phyloP scores from a whole-genome alignment of 805 yeast genomes.

The Candida namnaoensis region DNA sequence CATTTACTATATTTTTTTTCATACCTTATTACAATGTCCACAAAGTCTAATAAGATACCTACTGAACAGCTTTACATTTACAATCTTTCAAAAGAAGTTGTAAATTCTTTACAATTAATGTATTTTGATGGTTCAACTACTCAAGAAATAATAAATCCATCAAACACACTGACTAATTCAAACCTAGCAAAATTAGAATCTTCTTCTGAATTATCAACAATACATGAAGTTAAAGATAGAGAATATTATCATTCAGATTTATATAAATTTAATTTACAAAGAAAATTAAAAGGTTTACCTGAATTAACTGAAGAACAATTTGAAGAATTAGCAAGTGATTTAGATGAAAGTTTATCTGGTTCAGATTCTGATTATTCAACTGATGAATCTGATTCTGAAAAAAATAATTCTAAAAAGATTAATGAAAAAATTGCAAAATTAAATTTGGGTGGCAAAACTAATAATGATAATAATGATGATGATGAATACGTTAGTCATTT shows the following conservation, averaged over 20 bases:
- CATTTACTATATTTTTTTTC: too few relatives aligned
- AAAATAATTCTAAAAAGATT: constrained; percentile 16
- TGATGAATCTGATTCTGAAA: constrained; percentile 16
- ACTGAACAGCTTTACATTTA: constrained; percentile 39
- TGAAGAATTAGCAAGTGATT: constrained; percentile 40
- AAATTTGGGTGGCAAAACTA: constrained; percentile 9
- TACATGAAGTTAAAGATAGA: constrained; percentile 12
- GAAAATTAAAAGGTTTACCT: constrained; percentile 34
- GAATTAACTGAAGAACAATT: constrained; percentile 50
- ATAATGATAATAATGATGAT: constrained; percentile 13
- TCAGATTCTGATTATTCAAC: constrained; percentile 28
- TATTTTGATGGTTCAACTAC: constrained; percentile 45
- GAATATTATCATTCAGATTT: constrained; percentile 50
- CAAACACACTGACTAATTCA: constrained; percentile 8
- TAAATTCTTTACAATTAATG: constrained; percentile 40
- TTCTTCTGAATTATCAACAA: not conserved
- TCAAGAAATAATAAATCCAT: constrained; percentile 19
- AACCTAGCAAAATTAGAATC: constrained; percentile 6
- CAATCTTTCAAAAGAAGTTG: constrained; percentile 29
- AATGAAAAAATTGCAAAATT: constrained; percentile 3
- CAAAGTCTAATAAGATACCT: not conserved
- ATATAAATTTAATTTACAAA: constrained; percentile 51
- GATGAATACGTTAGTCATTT: constrained; percentile 38
- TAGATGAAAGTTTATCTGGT: constrained; percentile 55
- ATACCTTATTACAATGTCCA: not conserved